Conservation (phyloP, 2,329 filamentous ascomycete species). For the Gliomastix tumulicola region DNA sequence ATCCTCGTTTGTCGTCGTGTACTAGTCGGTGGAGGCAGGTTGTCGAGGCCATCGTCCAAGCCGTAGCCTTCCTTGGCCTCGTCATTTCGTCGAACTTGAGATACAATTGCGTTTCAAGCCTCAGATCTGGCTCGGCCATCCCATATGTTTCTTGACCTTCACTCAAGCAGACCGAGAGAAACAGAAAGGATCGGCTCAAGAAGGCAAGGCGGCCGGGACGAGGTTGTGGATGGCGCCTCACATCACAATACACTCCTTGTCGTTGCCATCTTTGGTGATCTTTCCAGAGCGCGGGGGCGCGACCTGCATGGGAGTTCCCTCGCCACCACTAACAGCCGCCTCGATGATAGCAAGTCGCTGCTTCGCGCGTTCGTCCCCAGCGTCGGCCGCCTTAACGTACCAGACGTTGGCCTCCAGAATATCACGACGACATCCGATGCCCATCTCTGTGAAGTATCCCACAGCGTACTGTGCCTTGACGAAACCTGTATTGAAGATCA, state of each 20-base stretch:
- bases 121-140: too few species aligned
- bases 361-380: constrained; percentile 84
- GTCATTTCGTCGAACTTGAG: too few species aligned
- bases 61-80: too few species aligned
- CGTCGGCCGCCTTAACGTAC: constrained; percentile 93
- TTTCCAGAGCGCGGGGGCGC: constrained; percentile 44
- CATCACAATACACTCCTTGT: constrained; percentile 54
- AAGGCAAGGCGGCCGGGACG: constrained; percentile 53
- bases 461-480: constrained; percentile 85
- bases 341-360: constrained; percentile 81
- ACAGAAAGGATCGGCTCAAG: too few species aligned
- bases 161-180: too few species aligned
- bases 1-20: too few species aligned
- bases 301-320: constrained; percentile 48
- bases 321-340: constrained; percentile 64
- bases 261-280: constrained; percentile 42
- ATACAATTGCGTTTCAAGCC: too few species aligned
- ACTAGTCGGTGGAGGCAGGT: too few species aligned
- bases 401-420: constrained; percentile 96
- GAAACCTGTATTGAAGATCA: constrained; percentile 43
- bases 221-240: constrained; percentile 45
- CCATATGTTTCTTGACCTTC: too few species aligned
- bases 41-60: too few species aligned
- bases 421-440: constrained; percentile 89
- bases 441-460: constrained; percentile 97